Percentiles rank a stretch among this genome's conserved stretches.
phyloP scores from a whole-genome alignment of 2,329 filamentous ascomycete genomes.

The Pseudocercospora fijiensis region DNA sequence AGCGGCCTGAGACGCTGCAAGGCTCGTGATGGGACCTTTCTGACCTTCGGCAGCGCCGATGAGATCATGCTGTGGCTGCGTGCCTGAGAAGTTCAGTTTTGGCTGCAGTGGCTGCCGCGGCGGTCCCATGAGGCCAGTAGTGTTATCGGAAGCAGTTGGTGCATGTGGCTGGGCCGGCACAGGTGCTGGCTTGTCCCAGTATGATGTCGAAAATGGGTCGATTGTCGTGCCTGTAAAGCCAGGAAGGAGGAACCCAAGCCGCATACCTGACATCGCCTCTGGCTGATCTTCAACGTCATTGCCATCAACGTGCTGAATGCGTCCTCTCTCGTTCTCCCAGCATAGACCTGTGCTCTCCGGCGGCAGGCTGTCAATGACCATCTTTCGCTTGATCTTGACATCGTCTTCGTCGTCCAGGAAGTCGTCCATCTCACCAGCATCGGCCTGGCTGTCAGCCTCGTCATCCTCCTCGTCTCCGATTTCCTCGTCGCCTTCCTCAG shows the following conservation, averaged over 20 bases:
- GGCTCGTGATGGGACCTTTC: conserved; percentile 38
- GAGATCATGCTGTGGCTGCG: conserved; percentile 25
- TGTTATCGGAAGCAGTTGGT: conserved; percentile 26
- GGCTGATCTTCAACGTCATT: conserved; percentile 38
- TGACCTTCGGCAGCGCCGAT: conserved; percentile 35
- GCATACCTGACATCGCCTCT: conserved; percentile 39
- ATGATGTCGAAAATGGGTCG: conserved; percentile 78
- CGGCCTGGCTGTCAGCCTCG: conserved; percentile 68
- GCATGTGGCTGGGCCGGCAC: conserved; percentile 29
- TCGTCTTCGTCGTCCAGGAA: conserved; percentile 82
- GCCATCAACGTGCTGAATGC: conserved; percentile 47
- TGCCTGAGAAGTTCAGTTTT: conserved; percentile 36
- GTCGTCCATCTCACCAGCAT: conserved; percentile 82
- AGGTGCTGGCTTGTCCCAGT: conserved; percentile 63
- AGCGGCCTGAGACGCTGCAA: conserved; percentile 31
- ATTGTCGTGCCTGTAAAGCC: conserved; percentile 56
- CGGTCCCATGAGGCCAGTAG: conserved; percentile 37
- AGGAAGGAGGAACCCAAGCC: conserved; percentile 35
- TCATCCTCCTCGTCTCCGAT: conserved; percentile 65
- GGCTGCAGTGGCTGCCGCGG: conserved; percentile 45
- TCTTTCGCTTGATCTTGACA: conserved; percentile 62
- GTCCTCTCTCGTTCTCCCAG: conserved; percentile 66
- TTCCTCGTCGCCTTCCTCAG: conserved; percentile 66
- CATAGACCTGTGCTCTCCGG: conserved; percentile 77
- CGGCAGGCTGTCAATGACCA: conserved; percentile 66